These are phyloP conservation scores for Quaeritorhiza haematococci DNA, from an alignment of 371 early-diverging fungal genomes.

Conservation along the genomic window DNA sequence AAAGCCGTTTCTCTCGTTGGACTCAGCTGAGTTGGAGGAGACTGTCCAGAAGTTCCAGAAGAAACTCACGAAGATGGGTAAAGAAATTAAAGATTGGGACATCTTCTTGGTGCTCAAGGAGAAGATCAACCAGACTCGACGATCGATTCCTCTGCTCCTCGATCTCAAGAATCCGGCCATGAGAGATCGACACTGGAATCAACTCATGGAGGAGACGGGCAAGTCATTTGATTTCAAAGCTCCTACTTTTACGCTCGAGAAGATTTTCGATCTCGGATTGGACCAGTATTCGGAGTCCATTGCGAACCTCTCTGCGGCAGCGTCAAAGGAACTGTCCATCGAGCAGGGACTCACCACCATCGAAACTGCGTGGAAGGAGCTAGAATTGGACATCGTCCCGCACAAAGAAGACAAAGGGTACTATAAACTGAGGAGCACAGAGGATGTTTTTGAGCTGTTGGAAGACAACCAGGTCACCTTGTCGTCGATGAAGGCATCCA, in stretches of 20 bases:
- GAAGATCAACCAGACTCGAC: conserved; percentile 32
- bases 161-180: conserved; percentile 51
- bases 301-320: conserved; percentile 34
- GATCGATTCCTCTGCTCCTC: conserved; percentile 42
- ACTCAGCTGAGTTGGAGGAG: conserved; percentile 42
- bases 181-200: conserved; percentile 49
- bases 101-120: conserved; percentile 38
- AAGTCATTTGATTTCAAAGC: conserved; percentile 40
- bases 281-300: conserved; percentile 49
- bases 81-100: conserved; percentile 46
- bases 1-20: conserved; percentile 38
- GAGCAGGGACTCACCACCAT: conserved; percentile 43
- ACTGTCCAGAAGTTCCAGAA: conserved; percentile 38
- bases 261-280: conserved; percentile 43
- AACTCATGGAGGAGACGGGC: conserved; percentile 51
- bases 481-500: conserved; percentile 50
- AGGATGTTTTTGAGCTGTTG: conserved; percentile 44
- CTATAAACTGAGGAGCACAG: conserved; percentile 42
- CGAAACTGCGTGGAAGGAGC: conserved; percentile 37
- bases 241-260: conserved; percentile 43
- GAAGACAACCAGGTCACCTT: conserved; percentile 56
- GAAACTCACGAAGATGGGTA: conserved; percentile 30
- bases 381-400: conserved; percentile 45
- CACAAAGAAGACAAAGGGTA: conserved; percentile 53
- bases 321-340: conserved; percentile 47